phyloP scores from a whole-genome alignment of 305 asterid species.

The Fraxinus angustifolia region DNA sequence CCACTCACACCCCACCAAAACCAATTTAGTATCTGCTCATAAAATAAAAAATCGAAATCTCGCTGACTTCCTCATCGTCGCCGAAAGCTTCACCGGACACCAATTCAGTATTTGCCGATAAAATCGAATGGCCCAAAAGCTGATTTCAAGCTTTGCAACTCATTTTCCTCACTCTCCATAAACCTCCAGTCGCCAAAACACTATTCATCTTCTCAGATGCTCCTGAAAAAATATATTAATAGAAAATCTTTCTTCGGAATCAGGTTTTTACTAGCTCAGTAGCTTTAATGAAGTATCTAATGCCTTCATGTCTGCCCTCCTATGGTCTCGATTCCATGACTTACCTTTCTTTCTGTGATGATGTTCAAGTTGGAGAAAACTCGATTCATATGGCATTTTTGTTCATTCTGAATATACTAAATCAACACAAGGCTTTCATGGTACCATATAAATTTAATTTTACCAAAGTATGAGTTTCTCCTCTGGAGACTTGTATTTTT shows the following conservation, averaged over 20 bases:
- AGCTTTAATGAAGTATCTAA: neutral
- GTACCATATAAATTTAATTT: neutral
- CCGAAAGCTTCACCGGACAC: too few species aligned
- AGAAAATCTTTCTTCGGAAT: neutral
- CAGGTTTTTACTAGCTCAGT: neutral
- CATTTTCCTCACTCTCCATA: too few species aligned
- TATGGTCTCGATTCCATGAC: neutral
- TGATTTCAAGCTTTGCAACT: too few species aligned
- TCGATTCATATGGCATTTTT: neutral
- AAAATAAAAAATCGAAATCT: too few species aligned
- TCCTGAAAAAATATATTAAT: too few species aligned
- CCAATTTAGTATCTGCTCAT: too few species aligned
- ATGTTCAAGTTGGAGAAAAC: neutral
- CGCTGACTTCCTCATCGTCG: too few species aligned
- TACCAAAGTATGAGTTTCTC: neutral
- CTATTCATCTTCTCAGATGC: too few species aligned
- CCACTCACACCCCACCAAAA: too few species aligned
- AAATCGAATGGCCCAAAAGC: too few species aligned
- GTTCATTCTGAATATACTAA: neutral
- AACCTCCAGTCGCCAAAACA: too few species aligned
- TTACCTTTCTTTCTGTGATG: neutral
- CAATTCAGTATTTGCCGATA: too few species aligned
- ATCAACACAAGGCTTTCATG: neutral
- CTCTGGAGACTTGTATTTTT: neutral
- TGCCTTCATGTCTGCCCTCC: neutral